Base-by-base conservation (phyloP, 106 monocot genomes). In the Amphibolis antarctica region DNA sequence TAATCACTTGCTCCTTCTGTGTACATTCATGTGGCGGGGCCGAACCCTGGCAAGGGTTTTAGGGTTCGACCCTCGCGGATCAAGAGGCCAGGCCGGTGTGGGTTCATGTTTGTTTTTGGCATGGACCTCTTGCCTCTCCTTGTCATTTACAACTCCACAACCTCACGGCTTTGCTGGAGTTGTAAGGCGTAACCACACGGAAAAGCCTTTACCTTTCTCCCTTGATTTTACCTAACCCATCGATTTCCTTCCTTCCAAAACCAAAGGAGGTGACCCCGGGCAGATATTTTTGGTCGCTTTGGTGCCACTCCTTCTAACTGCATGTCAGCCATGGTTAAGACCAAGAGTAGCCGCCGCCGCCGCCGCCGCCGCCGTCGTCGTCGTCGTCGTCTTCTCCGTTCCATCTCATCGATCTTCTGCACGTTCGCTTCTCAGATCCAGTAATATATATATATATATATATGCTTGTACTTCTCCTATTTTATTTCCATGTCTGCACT, bases 271-370 rank as follows among this genome's bases (percentile, higher is more conserved):
- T 48, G 46, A 64, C 64, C 64, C 25, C 26, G 17, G 64, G 48
- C 64, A 47, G 64, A 48, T 64, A 64, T 64, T 64, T 47, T 22
- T 64, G 47, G 45, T 48, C 64, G 27, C 64, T 64, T 64, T 46
- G 64, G 64, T 64, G 25, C 24, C 24, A 14, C 26, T 48, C 48
- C 25, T 47, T 24, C 25, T 64, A 48, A 61, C 23, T 28, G 6
- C 12, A 10, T 15, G 11, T 12, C 26, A 64, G 48, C 64, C 64
- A 64, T 64, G 64, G 64, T 64, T 49, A 47, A 47, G 47, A 15
- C 17, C 26, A 48, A 27, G 23, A 55, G n/a, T 49, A 10, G 17
- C 17, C 49, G 3, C 17, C 49, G 2, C 36, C 49, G n/a, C n/a
- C n/a, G n/a, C n/a, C n/a, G n/a, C n/a, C n/a, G n/a, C n/a, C n/a